Evolutionary conservation across 306 rosid genomes (phyloP), one percentile per base, ranked within the genome.

Genomic region (Comarum palustre): DNA sequence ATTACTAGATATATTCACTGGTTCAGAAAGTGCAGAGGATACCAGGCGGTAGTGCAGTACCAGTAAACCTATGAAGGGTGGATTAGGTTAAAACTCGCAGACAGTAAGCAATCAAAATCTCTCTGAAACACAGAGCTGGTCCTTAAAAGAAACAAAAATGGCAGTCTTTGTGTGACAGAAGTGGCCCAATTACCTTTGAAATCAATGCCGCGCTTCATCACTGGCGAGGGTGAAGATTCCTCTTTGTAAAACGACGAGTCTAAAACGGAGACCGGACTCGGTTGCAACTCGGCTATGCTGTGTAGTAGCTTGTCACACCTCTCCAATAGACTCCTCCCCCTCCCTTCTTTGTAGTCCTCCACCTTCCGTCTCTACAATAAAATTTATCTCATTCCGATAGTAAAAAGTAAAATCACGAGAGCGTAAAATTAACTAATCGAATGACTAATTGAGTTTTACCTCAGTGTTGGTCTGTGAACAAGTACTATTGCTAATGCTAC

Each of bases 201-300:
- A 84, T 87, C 89, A 66, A 94, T 84, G 87, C 86, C 78, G 31
- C 99, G 92, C 80, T 91, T 94, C 79, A 90, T 82, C 19, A 91
- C 84, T 1, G 97, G 97, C 24, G 99, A 94, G 66, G 97, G 97
- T 41, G 95, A 88, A 63, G 87, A 94, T 47, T 91, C 99, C 60
- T 94, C 99, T 78, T 84, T 89, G 91, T 90, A 85, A 72, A 91
- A 90, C 14, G 95, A 88, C 34, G 97, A 78, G 90, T 94, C 97
- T 0, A 94, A 93, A 2, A 94, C 99, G 16, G 99, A 94, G 66
- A 91, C 92, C 0, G 99, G 99, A 84, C 99, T 94, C 78, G 99
- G 95, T 80, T 89, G 97, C 79, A 89, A 75, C 93, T 90, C 97
- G 14, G 96, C 95, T 73, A 94, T 89, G 75, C 92, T 91, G 86